Evolutionary conservation across 1,284 basidiomycete species (phyloP), one percentile per base, ranked within the genome.

Genomic region (Hortiboletus rubellus): DNA sequence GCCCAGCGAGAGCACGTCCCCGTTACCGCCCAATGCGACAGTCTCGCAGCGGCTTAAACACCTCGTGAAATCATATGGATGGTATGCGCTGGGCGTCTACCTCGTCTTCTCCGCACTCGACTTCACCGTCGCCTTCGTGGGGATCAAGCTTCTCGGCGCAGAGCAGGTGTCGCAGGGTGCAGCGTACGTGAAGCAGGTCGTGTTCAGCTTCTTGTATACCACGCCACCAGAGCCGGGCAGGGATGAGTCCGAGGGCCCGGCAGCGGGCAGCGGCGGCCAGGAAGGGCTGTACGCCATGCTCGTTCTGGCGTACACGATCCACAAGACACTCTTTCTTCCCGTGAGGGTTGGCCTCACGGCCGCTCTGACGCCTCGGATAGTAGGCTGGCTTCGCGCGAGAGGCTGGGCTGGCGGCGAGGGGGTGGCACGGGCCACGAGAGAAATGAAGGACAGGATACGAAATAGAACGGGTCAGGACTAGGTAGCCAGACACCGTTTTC

Each of bases 261-360:
- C 65, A 8, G 59, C 61, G 15, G 61, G 64, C 46, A 68, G 69
- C 49, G 72, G 71, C 31, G 81, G 82, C 3, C 79, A 83, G 4
- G 89, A 91, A 66, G 83, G 90, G 31, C 75, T 98, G 9, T 96
- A 93, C 74, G 94, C 96, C 37, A 97, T 98, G 83, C 76, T 94
- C 42, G 85, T 94, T 0, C 78, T 99, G 58, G 96, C 97, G 8
- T 99, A 96, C 73, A 91, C 92, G 9, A 87, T 99, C 53, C 96
- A 99, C 82, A 99, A 99, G 77, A 97, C 94, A 0, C 71, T 94
- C 0, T 88, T 98, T 67, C 72, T 98, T n/a, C 96, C 97, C 7
- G 73, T 98, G 22, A 78, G 97, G 24, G 85, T 98, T 0, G 96
- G 93, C 0, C 73, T 96, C 60, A 98, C 96, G 0, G 94, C 93